Evolutionary conservation across 2,329 filamentous ascomycete species (phyloP).

Genomic region (Monilinia laxa): DNA sequence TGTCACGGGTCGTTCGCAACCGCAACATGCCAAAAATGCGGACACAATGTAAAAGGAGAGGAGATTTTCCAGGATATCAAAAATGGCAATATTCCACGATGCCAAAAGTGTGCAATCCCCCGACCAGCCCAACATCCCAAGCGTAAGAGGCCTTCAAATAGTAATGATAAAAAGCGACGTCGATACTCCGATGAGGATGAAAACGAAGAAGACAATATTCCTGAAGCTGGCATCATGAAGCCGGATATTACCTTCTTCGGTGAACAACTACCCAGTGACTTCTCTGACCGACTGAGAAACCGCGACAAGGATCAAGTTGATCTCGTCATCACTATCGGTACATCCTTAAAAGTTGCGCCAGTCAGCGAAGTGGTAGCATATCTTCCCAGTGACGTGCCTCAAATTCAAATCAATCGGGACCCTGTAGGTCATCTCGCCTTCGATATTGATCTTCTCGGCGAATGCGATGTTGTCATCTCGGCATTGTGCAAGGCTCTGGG

Average conservation of each 20-base stretch:
- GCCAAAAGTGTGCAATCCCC: slow-evolving; percentile 63
- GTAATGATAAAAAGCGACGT: slow-evolving; percentile 47
- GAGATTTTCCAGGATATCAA: slow-evolving; percentile 78
- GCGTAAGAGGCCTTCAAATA: slow-evolving; percentile 55
- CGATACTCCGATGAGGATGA: slow-evolving; percentile 30
- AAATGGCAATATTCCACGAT: slow-evolving; percentile 73
- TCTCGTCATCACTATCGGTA: slow-evolving; percentile 93
- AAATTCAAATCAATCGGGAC: slow-evolving; percentile 86
- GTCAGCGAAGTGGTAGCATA: slow-evolving; percentile 88
- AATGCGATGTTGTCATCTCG: slow-evolving; percentile 86
- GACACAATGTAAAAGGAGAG: slow-evolving; percentile 70
- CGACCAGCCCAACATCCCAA: slow-evolving; percentile 53
- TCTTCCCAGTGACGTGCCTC: slow-evolving; percentile 75
- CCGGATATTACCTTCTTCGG: slow-evolving; percentile 99
- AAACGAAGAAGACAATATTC: slow-evolving; percentile 62
- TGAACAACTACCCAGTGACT: slow-evolving; percentile 80
- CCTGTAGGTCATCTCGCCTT: slow-evolving; percentile 89
- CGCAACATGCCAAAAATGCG: slow-evolving; percentile 83
- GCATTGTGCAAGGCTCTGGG: slow-evolving; percentile 80
- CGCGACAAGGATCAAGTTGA: slow-evolving; percentile 80
- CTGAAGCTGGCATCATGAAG: slow-evolving; percentile 80
- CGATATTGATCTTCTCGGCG: slow-evolving; percentile 92
- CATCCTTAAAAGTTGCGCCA: slow-evolving; percentile 90
- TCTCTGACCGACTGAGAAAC: slow-evolving; percentile 76
- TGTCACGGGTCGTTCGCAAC: slow-evolving; percentile 96